Conservation (phyloP, 257 asterid genomes). For the Parsonsia alboflavescens region DNA sequence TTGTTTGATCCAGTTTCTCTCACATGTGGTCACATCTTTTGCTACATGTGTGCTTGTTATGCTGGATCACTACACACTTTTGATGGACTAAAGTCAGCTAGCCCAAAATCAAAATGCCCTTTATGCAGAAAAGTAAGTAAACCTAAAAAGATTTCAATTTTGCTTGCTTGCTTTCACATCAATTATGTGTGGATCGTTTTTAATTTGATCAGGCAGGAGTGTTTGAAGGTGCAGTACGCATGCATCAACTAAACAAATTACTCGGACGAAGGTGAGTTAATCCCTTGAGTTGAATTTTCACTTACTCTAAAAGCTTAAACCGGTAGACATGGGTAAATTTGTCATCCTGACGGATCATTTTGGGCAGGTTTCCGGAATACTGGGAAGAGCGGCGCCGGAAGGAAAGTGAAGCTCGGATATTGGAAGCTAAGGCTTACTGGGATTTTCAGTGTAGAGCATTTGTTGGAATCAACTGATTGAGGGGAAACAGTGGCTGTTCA, state of each 20-base stretch:
- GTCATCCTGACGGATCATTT: too few species aligned
- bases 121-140: slow-evolving; percentile 20
- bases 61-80: slow-evolving; percentile 18
- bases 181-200: neutral
- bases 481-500: neutral
- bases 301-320: too few species aligned
- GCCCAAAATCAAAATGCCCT: slow-evolving; percentile 20
- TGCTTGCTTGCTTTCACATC: too few species aligned
- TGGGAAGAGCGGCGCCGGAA: slow-evolving; percentile 21
- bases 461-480: slow-evolving; percentile 15
- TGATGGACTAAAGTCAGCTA: slow-evolving; percentile 17
- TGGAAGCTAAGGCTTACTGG: slow-evolving; percentile 24
- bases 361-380: slow-evolving; percentile 20
- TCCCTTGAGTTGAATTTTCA: too few species aligned
- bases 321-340: too few species aligned
- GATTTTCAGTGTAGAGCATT: slow-evolving; percentile 15
- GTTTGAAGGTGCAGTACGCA: slow-evolving; percentile 15
- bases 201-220: slow-evolving; percentile 16
- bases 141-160: too few species aligned
- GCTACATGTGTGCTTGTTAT: slow-evolving; percentile 26
- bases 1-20: slow-evolving; percentile 27
- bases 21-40: slow-evolving; percentile 22
- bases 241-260: slow-evolving; percentile 15
- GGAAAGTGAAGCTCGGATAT: slow-evolving; percentile 15
- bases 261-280: slow-evolving; percentile 20